Percentiles rank a stretch among this genome's conserved stretches.
phyloP scores from a whole-genome alignment of 2,329 filamentous ascomycete genomes.

The Bipolaris victoriae region DNA sequence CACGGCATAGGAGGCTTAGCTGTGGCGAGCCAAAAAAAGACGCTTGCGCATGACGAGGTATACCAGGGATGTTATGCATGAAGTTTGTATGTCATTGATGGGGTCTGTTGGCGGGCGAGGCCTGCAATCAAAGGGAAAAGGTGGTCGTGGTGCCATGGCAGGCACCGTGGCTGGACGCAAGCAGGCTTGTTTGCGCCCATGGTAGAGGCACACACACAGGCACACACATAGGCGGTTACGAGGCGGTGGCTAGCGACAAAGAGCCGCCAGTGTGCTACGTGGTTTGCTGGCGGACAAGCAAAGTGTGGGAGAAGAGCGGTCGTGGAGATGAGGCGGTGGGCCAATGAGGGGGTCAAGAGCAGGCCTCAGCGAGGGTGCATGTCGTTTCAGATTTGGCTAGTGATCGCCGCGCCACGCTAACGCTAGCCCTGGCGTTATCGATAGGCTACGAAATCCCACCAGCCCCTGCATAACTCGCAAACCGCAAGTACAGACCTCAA shows the following conservation, averaged over 20 bases:
- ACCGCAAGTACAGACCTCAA: constrained; percentile 22
- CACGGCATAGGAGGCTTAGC: constrained; percentile 14
- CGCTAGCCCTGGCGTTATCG: constrained; percentile 28
- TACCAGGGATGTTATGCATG: constrained; percentile 22
- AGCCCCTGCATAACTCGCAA: constrained; percentile 28
- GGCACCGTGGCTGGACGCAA: not conserved
- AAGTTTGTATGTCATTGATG: constrained; percentile 20
- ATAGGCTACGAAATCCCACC: constrained; percentile 30
- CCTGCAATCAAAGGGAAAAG: constrained; percentile 24
- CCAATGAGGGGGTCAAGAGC: constrained; percentile 27
- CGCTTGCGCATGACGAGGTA: constrained; percentile 24
- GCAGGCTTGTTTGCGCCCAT: constrained; percentile 18
- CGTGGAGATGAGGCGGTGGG: constrained; percentile 17
- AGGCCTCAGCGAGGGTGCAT: constrained; percentile 7
- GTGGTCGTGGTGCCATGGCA: not conserved
- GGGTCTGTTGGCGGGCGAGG: constrained; percentile 13
- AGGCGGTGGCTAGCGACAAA: constrained; percentile 15
- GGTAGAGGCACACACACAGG: not conserved
- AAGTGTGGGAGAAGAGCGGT: constrained; percentile 18
- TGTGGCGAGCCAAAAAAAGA: constrained; percentile 26
- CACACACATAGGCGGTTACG: constrained; percentile 28
- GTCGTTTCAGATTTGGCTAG: constrained; percentile 34
- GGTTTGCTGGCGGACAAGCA: constrained; percentile 24
- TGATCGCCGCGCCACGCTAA: constrained; percentile 28
- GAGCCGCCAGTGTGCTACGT: constrained; percentile 13